These are phyloP conservation scores for Acacia melanoxylon DNA, from an alignment of 306 rosid genomes.

Conservation along the genomic window DNA sequence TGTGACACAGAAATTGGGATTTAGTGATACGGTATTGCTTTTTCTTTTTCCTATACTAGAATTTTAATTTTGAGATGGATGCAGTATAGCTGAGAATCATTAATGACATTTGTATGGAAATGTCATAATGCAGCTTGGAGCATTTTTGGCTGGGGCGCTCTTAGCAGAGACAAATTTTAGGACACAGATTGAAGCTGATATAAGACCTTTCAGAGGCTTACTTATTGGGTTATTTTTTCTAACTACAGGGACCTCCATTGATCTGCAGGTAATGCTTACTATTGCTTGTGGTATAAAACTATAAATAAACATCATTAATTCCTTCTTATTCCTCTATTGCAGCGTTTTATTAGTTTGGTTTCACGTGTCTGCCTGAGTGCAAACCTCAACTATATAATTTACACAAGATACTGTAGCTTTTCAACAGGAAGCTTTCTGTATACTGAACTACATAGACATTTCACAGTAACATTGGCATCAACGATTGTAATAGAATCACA, in stretches of 20 bases:
- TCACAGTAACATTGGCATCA: not conserved
- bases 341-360: not conserved
- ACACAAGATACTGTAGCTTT: not conserved
- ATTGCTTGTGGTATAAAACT: conserved; percentile 6
- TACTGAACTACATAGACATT: not conserved
- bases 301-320: conserved; percentile 3
- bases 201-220: conserved; percentile 97
- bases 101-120: conserved; percentile 28
- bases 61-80: conserved; percentile 28
- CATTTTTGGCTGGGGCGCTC: conserved; percentile 96
- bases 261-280: conserved; percentile 68
- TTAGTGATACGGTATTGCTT: conserved; percentile 87
- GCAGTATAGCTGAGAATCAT: conserved; percentile 10
- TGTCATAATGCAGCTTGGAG: conserved; percentile 83
- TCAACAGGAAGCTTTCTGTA: not conserved
- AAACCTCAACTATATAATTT: not conserved
- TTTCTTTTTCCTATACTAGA: conserved; percentile 16
- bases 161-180: conserved; percentile 98
- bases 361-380: conserved; percentile 5
- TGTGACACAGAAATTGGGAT: conserved; percentile 90
- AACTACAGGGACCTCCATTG: conserved; percentile 91
- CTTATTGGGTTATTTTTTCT: conserved; percentile 94
- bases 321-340: not conserved
- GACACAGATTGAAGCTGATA: conserved; percentile 99
- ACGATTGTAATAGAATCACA: not conserved